Base-by-base conservation (phyloP, 2,329 filamentous ascomycete species). In the Fonsecaea multimorphosa region DNA sequence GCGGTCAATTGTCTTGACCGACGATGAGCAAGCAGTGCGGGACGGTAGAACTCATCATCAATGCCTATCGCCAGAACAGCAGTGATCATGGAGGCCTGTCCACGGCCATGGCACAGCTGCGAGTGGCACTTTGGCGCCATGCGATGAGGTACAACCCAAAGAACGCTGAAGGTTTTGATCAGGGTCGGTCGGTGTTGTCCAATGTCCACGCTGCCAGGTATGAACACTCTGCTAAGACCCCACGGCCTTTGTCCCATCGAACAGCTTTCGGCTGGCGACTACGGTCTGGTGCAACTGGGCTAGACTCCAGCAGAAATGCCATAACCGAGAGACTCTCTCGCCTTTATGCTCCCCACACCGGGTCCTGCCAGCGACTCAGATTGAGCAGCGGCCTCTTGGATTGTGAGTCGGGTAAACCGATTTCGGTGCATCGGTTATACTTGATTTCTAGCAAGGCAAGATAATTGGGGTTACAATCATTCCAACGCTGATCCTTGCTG, bases 111-210 rank as follows among this genome's bases (percentile, higher is more conserved):
- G 85, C 85, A 24, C 85, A 83, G 4, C 87, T 88, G 62, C 86
- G 86, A 12, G 78, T 88, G 19, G 83, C 85, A 0, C 74, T 88
- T n/a, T 61, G 58, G 46, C 46, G 58, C 54, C 54, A 57, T 57
- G 44, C 22, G 3, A 57, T 57, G 54, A 57, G 54, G 19, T 81
- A 66, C 58, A 81, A 83, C 2, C 86, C 86, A 0, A 76, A 76
- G 16, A 82, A 83, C 55, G 81, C 84, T 5, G 72, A 79, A 38
- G 88, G 79, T 74, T 88, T 88, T 78, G 86, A 88, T 73, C 79
- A 86, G 46, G 86, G 88, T 70, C 83, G 86, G n/a, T 88, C 88
- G 69, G 83, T 88, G 7, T 78, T 88, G 16, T 88, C 85, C 29
- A 88, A 88, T 68, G 86, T 77, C 44, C 61, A 64, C 24, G 44